A percentile compares a stretch with the other conserved stretches of the same genome.
Evolutionary conservation across 2,329 filamentous ascomycete species (phyloP).

Genomic region (Mariannaea elegans): DNA sequence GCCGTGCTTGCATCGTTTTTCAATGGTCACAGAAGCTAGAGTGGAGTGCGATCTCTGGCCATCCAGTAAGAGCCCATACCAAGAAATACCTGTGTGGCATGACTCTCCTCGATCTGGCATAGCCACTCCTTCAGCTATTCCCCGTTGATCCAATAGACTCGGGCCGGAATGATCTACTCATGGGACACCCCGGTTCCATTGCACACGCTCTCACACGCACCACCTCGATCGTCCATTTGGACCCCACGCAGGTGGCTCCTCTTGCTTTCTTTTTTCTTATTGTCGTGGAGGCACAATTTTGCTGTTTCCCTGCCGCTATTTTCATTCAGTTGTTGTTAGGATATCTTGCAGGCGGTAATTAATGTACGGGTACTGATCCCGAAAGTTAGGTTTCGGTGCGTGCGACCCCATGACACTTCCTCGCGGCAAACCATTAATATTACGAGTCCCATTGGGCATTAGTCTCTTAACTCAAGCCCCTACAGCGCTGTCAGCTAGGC

Average conservation of each 20-base stretch:
- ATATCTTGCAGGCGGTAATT: neutral
- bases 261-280: neutral
- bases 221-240: neutral
- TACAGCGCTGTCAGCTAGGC: neutral
- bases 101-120: constrained; percentile 29
- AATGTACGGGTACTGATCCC: neutral
- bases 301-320: too few relatives aligned
- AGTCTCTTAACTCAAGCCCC: constrained; percentile 6
- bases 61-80: constrained; percentile 18
- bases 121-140: constrained; percentile 33
- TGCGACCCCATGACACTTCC: constrained; percentile 15
- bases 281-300: neutral
- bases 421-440: constrained; percentile 3
- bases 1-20: neutral
- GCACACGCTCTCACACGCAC: constrained; percentile 10
- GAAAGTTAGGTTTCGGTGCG: neutral
- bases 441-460: neutral
- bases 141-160: constrained; percentile 33
- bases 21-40: neutral
- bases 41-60: neutral
- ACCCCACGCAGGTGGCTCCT: constrained; percentile 5
- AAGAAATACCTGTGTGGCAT: constrained; percentile 22
- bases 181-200: constrained; percentile 24
- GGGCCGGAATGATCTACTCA: constrained; percentile 36
- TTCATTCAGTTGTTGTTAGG: neutral